Conservation (phyloP, 2,329 filamentous ascomycete genomes). For the Phoma sp. region DNA sequence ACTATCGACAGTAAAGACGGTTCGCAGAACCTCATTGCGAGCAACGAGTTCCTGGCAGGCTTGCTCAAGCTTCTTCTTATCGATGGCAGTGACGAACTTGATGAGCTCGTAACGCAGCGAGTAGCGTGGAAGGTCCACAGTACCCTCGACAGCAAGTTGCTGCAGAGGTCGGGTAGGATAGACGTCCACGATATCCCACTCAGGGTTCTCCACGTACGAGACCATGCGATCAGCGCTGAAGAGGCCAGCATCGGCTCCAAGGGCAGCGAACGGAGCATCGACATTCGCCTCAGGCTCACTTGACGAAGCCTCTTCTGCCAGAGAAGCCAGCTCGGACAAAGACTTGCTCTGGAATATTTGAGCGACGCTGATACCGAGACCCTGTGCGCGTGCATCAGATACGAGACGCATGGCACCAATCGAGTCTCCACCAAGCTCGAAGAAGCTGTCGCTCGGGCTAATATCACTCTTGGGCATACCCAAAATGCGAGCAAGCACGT, state of each 20-base stretch:
- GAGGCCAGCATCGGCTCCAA: slow-evolving; percentile 53
- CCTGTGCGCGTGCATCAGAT: slow-evolving; percentile 47
- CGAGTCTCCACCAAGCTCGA: slow-evolving; percentile 57
- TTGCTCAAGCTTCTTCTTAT: slow-evolving; percentile 57
- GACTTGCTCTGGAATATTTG: slow-evolving; percentile 55
- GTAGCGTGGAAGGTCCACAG: slow-evolving; percentile 65
- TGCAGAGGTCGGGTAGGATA: slow-evolving; percentile 67
- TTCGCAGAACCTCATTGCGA: slow-evolving; percentile 70
- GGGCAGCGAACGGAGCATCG: slow-evolving; percentile 60
- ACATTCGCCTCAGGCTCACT: slow-evolving; percentile 26
- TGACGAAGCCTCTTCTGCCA: slow-evolving; percentile 40
- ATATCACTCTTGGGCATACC: slow-evolving; percentile 46
- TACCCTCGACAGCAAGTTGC: slow-evolving; percentile 65
- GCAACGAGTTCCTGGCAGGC: slow-evolving; percentile 65
- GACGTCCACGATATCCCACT: slow-evolving; percentile 63
- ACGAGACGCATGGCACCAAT: slow-evolving; percentile 56
- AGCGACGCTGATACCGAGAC: slow-evolving; percentile 51
- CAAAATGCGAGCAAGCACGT: slow-evolving; percentile 40
- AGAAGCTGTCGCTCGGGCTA: slow-evolving; percentile 52
- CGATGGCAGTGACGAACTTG: slow-evolving; percentile 62
- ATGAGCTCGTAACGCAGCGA: slow-evolving; percentile 71
- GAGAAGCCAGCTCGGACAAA: slow-evolving; percentile 43
- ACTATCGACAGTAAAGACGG: slow-evolving; percentile 65
- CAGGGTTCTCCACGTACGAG: slow-evolving; percentile 59
- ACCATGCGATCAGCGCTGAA: slow-evolving; percentile 60